Evolutionary conservation across 1,284 basidiomycete genomes (phyloP).

Genomic region (Ceratobasidium sp.): DNA sequence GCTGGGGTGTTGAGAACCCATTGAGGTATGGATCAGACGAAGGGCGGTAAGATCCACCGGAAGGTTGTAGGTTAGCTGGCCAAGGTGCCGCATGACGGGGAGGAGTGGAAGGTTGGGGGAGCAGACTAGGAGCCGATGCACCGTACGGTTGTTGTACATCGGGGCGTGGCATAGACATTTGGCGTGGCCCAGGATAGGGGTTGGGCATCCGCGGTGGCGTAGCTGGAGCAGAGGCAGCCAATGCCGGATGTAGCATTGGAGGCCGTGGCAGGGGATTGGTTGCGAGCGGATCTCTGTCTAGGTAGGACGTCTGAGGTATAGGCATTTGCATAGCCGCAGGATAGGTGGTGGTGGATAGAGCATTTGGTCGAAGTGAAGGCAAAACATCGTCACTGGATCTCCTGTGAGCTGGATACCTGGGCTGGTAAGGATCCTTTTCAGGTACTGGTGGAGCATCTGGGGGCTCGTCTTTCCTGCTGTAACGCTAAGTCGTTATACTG

Average conservation of each 20-base stretch:
- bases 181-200: slow-evolving; percentile 5
- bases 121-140: not conserved
- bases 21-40: slow-evolving; percentile 8
- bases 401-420: slow-evolving; percentile 12
- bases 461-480: slow-evolving; percentile 14
- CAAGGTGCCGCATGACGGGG: not conserved
- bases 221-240: slow-evolving; percentile 1
- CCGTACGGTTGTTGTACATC: not conserved
- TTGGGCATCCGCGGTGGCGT: slow-evolving; percentile 17
- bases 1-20: slow-evolving; percentile 23
- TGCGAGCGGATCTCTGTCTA: slow-evolving; percentile 1
- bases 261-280: slow-evolving; percentile 21
- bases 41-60: not conserved
- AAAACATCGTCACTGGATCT: not conserved
- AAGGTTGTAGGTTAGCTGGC: not conserved
- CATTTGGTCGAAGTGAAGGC: slow-evolving; percentile 19
- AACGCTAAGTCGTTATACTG: not conserved
- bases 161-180: slow-evolving; percentile 21
- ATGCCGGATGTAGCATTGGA: slow-evolving; percentile 12
- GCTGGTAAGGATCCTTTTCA: slow-evolving; percentile 1
- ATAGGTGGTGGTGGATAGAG: too few relatives aligned
- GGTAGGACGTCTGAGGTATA: slow-evolving; percentile 9
- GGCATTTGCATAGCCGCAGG: too few relatives aligned
- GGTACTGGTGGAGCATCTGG: not conserved
- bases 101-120: not conserved